A percentile compares a stretch with the other conserved stretches of the same genome.
phyloP scores from a whole-genome alignment of 2,329 filamentous ascomycete species.

The Dothideomycetes sp. region DNA sequence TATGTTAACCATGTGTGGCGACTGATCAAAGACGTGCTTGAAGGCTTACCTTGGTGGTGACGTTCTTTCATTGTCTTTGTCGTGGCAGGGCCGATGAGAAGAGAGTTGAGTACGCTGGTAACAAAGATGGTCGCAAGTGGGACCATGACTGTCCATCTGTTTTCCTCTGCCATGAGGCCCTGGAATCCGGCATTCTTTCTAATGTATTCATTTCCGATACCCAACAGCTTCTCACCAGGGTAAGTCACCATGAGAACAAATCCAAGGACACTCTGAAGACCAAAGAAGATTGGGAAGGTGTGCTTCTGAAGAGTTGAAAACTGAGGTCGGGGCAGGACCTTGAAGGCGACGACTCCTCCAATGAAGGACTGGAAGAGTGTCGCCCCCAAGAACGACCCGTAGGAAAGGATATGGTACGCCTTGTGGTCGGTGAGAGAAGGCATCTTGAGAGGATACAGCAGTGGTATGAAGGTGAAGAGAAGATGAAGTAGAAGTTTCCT shows the following conservation, averaged over 20 bases:
- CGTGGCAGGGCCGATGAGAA: slow-evolving; percentile 65
- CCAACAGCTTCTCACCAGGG: slow-evolving; percentile 46
- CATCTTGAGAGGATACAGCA: slow-evolving; percentile 8
- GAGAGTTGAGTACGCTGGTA: slow-evolving; percentile 62
- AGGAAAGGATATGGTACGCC: slow-evolving; percentile 71
- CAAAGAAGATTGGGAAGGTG: slow-evolving; percentile 84
- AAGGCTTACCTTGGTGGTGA: slow-evolving; percentile 64
- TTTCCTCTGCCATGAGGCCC: slow-evolving; percentile 47
- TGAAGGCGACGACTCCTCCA: slow-evolving; percentile 64
- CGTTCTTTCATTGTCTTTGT: slow-evolving; percentile 64
- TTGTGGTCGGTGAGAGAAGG: slow-evolving; percentile 45
- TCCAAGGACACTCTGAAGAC: slow-evolving; percentile 68
- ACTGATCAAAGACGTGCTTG: not conserved
- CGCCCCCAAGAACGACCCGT: slow-evolving; percentile 73
- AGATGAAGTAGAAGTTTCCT: not conserved
- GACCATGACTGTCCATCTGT: slow-evolving; percentile 54
- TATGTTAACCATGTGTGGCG: slow-evolving; percentile 4
- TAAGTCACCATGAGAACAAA: slow-evolving; percentile 69
- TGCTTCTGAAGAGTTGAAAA: slow-evolving; percentile 73
- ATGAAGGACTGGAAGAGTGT: slow-evolving; percentile 84
- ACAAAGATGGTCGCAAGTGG: slow-evolving; percentile 62
- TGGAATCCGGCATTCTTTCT: slow-evolving; percentile 21
- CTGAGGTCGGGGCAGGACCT: slow-evolving; percentile 63
- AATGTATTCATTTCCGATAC: slow-evolving; percentile 18
- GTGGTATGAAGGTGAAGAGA: not conserved